Conservation (phyloP, 2,329 filamentous ascomycete species). For the Plectosphaerella cucumerina region DNA sequence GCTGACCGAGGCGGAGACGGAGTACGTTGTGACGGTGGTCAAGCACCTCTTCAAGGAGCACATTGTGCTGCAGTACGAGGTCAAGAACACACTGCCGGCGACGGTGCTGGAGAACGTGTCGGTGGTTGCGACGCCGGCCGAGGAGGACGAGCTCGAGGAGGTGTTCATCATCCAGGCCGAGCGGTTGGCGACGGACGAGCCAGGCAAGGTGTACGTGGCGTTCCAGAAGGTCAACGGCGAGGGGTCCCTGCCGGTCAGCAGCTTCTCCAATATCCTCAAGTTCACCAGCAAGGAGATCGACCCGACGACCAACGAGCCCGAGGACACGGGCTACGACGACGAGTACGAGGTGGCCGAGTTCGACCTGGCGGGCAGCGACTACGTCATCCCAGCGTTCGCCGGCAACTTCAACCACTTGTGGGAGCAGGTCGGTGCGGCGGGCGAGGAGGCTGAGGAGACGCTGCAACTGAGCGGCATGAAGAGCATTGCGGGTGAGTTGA, state of each 20-base stretch:
- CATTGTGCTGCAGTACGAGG: constrained; percentile 90
- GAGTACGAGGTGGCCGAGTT: constrained; percentile 97
- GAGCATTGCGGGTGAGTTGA: constrained; percentile 78
- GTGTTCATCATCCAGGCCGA: constrained; percentile 91
- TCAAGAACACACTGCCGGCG: constrained; percentile 94
- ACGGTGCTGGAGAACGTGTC: constrained; percentile 89
- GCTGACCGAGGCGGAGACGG: constrained; percentile 93
- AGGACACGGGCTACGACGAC: constrained; percentile 90
- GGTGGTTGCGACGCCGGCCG: constrained; percentile 71
- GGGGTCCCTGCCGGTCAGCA: constrained; percentile 69
- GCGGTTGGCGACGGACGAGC: constrained; percentile 76
- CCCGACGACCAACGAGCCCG: constrained; percentile 85
- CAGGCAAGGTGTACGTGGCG: constrained; percentile 90
- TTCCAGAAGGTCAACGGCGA: constrained; percentile 82
- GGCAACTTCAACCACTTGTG: constrained; percentile 94
- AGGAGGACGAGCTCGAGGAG: constrained; percentile 81
- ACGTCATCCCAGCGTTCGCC: constrained; percentile 88
- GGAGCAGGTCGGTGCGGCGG: constrained; percentile 86
- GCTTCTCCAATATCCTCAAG: constrained; percentile 89
- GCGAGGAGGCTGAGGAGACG: constrained; percentile 88
- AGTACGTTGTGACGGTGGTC: constrained; percentile 89
- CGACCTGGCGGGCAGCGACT: constrained; percentile 87
- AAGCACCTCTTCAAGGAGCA: constrained; percentile 99
- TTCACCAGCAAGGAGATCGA: constrained; percentile 99
- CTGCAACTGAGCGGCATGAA: constrained; percentile 83